Conservation (phyloP, 2,329 filamentous ascomycete species). For the Fusarium longipes region DNA sequence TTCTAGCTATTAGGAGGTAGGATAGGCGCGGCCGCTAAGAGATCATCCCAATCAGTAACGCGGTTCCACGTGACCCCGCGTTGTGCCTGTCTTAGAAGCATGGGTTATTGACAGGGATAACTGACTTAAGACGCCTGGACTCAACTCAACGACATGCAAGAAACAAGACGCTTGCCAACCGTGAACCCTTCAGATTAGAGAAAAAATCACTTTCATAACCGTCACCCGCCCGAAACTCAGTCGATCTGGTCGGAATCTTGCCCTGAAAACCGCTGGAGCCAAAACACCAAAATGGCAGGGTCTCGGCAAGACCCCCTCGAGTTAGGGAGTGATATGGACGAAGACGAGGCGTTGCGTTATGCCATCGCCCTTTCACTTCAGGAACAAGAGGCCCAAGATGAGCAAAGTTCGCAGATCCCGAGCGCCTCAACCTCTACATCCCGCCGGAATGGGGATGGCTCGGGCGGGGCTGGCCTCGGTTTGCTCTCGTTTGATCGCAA, state of each 20-base stretch:
- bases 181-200: conserved; percentile 22
- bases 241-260: conserved; percentile 17
- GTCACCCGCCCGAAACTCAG: conserved; percentile 39
- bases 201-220: conserved; percentile 35
- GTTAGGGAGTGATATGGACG: conserved; percentile 55
- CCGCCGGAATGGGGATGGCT: conserved; percentile 34
- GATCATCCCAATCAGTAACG: conserved; percentile 6
- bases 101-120: conserved; percentile 38
- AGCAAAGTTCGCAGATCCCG: conserved; percentile 38
- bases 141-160: conserved; percentile 24
- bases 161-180: conserved; percentile 14
- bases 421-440: conserved; percentile 24
- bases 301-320: conserved; percentile 39
- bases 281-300: conserved; percentile 35
- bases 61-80: conserved; percentile 47
- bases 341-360: conserved; percentile 69
- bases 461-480: conserved; percentile 46
- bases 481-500: conserved; percentile 75
- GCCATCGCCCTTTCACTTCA: conserved; percentile 70
- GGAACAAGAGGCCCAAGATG: conserved; percentile 38
- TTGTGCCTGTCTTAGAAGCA: conserved; percentile 9
- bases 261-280: conserved; percentile 17
- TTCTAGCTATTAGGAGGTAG: neutral
- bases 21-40: neutral
- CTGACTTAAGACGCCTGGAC: conserved; percentile 4